These are phyloP conservation scores for Tolypocladium endophyticum DNA, from an alignment of 2,329 filamentous ascomycete genomes.

Conservation along the genomic window DNA sequence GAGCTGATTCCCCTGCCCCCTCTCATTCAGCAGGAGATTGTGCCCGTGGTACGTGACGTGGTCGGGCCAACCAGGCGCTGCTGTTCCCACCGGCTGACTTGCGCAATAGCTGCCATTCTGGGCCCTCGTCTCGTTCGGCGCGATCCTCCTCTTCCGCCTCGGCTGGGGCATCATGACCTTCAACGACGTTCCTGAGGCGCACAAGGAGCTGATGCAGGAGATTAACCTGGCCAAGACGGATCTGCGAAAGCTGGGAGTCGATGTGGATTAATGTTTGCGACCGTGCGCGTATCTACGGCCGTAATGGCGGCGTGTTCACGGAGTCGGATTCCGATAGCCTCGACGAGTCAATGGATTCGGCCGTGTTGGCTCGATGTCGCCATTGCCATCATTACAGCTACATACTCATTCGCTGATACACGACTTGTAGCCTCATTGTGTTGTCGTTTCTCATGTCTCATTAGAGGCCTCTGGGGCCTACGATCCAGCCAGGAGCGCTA, in stretches of 20 bases:
- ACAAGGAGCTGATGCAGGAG: conserved; percentile 79
- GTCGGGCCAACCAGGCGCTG: fast-evolving
- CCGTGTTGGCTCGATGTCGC: background rate
- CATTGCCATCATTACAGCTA: background rate
- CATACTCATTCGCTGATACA: background rate
- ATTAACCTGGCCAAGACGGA: conserved; percentile 69
- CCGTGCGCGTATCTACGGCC: background rate
- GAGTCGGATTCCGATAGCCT: background rate
- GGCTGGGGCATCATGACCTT: conserved; percentile 92
- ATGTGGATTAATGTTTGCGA: conserved; percentile 50
- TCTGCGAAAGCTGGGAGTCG: conserved; percentile 62
- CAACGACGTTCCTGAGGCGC: conserved; percentile 87
- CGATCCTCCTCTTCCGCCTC: conserved; percentile 83
- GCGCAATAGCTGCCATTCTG: conserved; percentile 73
- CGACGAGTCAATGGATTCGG: background rate
- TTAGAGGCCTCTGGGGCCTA: conserved; percentile 8
- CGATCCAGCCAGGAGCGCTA: conserved; percentile 47
- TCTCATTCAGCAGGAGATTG: conserved; percentile 70
- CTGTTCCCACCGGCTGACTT: background rate
- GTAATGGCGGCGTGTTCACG: too few species aligned
- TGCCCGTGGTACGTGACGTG: conserved; percentile 60
- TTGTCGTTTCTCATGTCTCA: conserved; percentile 5
- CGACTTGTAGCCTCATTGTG: background rate
- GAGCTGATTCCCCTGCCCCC: conserved; percentile 71
- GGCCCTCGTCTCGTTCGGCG: conserved; percentile 81